Percentiles rank a stretch among this genome's conserved stretches.
These are phyloP conservation scores for Ceratocystis diversiconidia DNA, from an alignment of 2,329 filamentous ascomycete genomes.

Conservation along the genomic window DNA sequence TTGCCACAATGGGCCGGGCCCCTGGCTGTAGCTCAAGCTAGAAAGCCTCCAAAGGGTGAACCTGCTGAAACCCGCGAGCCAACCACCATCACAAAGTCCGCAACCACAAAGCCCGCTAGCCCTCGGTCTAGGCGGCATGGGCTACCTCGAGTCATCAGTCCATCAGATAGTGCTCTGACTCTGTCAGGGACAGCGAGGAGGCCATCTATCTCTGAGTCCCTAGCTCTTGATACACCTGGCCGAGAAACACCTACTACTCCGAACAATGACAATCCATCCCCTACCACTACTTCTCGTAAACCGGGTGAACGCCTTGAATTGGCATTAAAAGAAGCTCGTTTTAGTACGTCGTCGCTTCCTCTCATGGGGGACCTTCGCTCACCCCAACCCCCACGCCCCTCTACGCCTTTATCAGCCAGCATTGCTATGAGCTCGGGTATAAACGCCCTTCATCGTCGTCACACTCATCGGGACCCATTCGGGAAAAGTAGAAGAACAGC, in stretches of 20 bases:
- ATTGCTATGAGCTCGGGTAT: conserved; percentile 29
- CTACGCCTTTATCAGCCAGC: conserved; percentile 44
- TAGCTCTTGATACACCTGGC: conserved; percentile 15
- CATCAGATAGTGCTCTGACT: conserved; percentile 9
- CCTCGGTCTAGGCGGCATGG: conserved; percentile 34
- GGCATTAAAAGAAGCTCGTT: conserved; percentile 41
- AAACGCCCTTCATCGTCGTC: conserved; percentile 41
- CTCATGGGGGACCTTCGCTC: conserved; percentile 44
- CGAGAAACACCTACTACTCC: conserved; percentile 7
- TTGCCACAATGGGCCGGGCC: conserved; percentile 68
- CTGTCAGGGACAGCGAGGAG: conserved; percentile 1
- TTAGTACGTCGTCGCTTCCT: conserved; percentile 55
- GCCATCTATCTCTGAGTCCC: conserved; percentile 13
- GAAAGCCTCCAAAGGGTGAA: conserved; percentile 50
- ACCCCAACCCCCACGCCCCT: conserved; percentile 32
- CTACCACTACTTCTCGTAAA: conserved; percentile 22
- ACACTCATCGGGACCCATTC: conserved; percentile 39
- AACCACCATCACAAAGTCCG: conserved; percentile 41
- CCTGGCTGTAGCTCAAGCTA: conserved; percentile 65
- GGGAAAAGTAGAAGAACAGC: conserved; percentile 41
- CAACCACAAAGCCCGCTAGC: conserved; percentile 45
- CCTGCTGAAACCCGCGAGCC: conserved; percentile 32
- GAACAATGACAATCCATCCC: not conserved
- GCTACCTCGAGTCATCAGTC: conserved; percentile 16
- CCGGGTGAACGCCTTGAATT: conserved; percentile 38